phyloP scores from a whole-genome alignment of 2,329 filamentous ascomycete species.

The Ustulina deusta region DNA sequence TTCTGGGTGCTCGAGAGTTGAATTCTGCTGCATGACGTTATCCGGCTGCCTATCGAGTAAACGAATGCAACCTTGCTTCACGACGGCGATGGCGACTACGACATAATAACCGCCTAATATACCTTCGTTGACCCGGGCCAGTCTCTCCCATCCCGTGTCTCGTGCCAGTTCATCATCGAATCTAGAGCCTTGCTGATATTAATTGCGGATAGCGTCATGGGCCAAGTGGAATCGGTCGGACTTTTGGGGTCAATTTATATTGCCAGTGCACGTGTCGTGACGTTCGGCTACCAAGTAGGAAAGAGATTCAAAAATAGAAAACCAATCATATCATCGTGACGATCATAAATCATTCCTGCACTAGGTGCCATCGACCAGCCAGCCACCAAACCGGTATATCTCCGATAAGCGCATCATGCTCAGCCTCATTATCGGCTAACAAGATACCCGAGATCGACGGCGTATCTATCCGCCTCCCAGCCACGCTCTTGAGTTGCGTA shows the following conservation, averaged over 20 bases:
- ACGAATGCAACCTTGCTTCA: constrained; percentile 26
- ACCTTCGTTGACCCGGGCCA: constrained; percentile 12
- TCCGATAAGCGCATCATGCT: constrained; percentile 16
- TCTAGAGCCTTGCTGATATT: constrained; percentile 35
- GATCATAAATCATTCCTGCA: constrained; percentile 25
- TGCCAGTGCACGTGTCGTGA: constrained; percentile 28
- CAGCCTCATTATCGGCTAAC: constrained; percentile 26
- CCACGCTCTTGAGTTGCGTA: neutral
- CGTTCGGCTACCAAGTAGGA: constrained; percentile 3
- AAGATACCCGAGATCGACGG: neutral
- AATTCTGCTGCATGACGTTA: constrained; percentile 16
- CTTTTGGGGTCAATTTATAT: constrained; percentile 24
- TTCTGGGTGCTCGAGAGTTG: neutral
- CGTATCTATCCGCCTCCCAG: neutral
- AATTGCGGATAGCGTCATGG: constrained; percentile 28
- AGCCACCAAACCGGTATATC: constrained; percentile 14
- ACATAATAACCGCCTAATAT: constrained; percentile 30
- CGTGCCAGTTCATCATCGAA: constrained; percentile 34
- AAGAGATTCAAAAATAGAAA: constrained; percentile 26
- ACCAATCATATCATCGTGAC: constrained; percentile 25
- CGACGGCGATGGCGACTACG: constrained; percentile 23
- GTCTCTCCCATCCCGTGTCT: constrained; percentile 19
- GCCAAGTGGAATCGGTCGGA: constrained; percentile 14
- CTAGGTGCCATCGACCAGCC: constrained; percentile 1
- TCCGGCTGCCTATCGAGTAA: constrained; percentile 7